phyloP scores from a whole-genome alignment of 805 yeast species.

The Teunomyces panamensis region DNA sequence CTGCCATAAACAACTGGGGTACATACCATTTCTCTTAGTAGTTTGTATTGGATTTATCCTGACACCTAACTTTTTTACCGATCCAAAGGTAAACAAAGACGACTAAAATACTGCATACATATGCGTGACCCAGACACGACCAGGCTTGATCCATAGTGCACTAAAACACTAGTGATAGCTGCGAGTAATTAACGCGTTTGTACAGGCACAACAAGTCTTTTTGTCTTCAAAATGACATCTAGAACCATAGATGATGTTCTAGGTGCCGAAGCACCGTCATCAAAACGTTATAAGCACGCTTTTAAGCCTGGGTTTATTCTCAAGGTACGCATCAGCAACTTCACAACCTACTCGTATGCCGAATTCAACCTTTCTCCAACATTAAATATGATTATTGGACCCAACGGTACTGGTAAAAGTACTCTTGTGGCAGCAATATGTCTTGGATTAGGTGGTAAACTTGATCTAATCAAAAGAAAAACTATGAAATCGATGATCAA shows the following conservation, averaged over 20 bases:
- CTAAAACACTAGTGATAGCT: neutral
- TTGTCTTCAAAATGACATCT: neutral
- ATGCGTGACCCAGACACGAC: constrained; percentile 1
- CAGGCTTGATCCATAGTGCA: neutral
- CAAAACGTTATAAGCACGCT: constrained; percentile 1
- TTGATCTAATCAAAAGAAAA: constrained; percentile 70
- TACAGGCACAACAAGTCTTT: neutral
- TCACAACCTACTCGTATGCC: constrained; percentile 65
- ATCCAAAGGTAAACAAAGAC: constrained; percentile 3
- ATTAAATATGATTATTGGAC: constrained; percentile 90
- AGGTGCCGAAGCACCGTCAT: neutral
- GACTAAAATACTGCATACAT: neutral
- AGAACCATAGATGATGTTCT: neutral
- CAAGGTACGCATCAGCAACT: constrained; percentile 53
- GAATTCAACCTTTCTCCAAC: constrained; percentile 79
- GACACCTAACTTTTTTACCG: constrained; percentile 3
- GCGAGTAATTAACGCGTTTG: neutral
- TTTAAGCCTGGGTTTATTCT: constrained; percentile 46
- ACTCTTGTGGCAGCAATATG: constrained; percentile 92
- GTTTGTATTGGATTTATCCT: neutral
- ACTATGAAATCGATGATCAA: constrained; percentile 68
- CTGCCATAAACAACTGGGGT: no score
- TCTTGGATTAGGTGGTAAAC: constrained; percentile 79
- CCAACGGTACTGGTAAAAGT: constrained; percentile 94
- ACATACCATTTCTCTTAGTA: constrained; percentile 3